These are phyloP conservation scores for Moricandia arvensis DNA, from an alignment of 345 rosid species.

Conservation along the genomic window DNA sequence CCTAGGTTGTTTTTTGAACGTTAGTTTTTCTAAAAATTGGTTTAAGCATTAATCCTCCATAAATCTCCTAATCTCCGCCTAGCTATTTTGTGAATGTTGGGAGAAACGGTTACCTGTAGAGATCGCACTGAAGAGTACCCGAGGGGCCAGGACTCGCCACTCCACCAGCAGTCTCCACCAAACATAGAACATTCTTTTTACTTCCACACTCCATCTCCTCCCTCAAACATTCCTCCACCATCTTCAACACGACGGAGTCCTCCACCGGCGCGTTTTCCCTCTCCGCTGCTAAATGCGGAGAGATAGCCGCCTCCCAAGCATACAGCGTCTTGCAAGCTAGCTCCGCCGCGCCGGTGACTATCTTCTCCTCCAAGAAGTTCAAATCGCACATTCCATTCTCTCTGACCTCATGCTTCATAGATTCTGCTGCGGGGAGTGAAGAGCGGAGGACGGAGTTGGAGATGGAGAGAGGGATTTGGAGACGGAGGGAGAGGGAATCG, in stretches of 20 bases:
- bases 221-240: slow-evolving; percentile 35
- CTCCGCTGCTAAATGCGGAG: slow-evolving; percentile 88
- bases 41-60: too few species aligned
- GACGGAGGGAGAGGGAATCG: slow-evolving; percentile 56
- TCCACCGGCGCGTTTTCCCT: slow-evolving; percentile 54
- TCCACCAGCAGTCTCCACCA: slow-evolving; percentile 95
- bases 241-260: slow-evolving; percentile 49
- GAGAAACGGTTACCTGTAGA: slow-evolving; percentile 49
- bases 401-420: slow-evolving; percentile 17
- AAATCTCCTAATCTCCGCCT: too few species aligned
- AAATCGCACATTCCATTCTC: slow-evolving; percentile 49
- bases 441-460: slow-evolving; percentile 61
- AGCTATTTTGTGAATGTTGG: too few species aligned
- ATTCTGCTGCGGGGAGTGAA: slow-evolving; percentile 53
- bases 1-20: too few species aligned
- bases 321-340: slow-evolving; percentile 64
- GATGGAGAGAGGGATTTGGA: slow-evolving; percentile 44
- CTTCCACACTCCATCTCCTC: slow-evolving; percentile 34
- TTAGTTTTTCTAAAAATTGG: too few species aligned
- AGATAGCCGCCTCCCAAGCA: slow-evolving; percentile 86
- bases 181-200: slow-evolving; percentile 45
- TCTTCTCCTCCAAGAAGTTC: slow-evolving; percentile 47
- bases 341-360: slow-evolving; percentile 32
- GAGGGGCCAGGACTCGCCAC: slow-evolving; percentile 94
- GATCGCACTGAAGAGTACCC: slow-evolving; percentile 90